Evolutionary conservation across 1,284 basidiomycete species (phyloP), one percentile per base, ranked within the genome.

Genomic region (Ganoderma sinense): DNA sequence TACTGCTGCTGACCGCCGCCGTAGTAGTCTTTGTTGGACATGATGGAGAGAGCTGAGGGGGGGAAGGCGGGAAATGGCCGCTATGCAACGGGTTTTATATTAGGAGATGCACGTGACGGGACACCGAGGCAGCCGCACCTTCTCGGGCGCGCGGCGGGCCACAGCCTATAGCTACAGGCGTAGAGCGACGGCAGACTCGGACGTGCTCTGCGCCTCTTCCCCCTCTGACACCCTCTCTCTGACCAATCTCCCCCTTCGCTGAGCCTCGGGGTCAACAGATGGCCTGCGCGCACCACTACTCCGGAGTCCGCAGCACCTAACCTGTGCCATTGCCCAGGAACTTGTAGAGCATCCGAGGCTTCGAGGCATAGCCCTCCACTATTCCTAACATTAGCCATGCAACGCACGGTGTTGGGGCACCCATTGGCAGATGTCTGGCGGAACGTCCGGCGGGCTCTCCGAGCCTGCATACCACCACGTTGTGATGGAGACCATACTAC

Each of bases 1-100:
- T 93, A 91, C 64, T 84, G 82, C 59, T 83, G 86, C 72, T 87
- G 86, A 20, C 62, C 64, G 51, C 79, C 78, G 71, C 82, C 81
- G 81, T 94, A 94, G 75, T 92, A 94, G 75, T 93, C 91, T 81
- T 90, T 89, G 79, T 88, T 91, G 74, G 91, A 90, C 92, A 94
- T 94, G 75, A 66, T 71, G 68, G 75, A 71, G 69, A 69, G 69
- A 74, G 72, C 31, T 58, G 64, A 51, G 68, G 64, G 69, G 48
- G 62, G 39, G 62, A 59, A 56, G 58, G 61, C 40, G 43, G 40
- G 31, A 56, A 56, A 58, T 41, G 62, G 53, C 69, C 66, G 64
- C 65, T 67, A 55, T 64, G 70, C 56, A 65, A 62, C 36, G 31
- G 40, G 36, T 59, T 58, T 64, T 73, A 73, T 73, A 70, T 67